Evolutionary conservation across 495 filamentous ascomycete species (phyloP), one percentile per base, ranked within the genome.

Genomic region (Niebla homalea): DNA sequence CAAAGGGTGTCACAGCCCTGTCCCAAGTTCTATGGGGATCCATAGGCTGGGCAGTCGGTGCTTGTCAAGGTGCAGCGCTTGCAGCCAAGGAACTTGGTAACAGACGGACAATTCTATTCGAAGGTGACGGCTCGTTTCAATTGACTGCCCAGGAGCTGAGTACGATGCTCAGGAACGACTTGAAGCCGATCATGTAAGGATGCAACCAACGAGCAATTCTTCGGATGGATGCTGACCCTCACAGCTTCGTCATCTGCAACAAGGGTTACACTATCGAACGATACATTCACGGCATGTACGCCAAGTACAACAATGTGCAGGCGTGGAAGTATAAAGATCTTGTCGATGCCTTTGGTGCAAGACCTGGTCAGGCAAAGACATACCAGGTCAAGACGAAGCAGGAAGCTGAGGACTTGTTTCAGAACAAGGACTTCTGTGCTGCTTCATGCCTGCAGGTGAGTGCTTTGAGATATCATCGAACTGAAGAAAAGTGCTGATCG

Each of bases 1-100:
- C 87, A 1, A 62, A 74, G 21, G 70, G 75, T 22, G 85, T 90
- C 1, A 85, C 76, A 4, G 83, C 83, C 16, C 74, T 94, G 54
- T 87, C 77, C 41, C 88, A 94, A 63, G 83, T 90, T 1, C 76
- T 95, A 10, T 94, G 87, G 86, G 87, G 89, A 36, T 86, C 80
- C 51, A 94, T 94, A 57, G 88, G 83, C 0, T 90, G 85, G 64
- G 80, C 85, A 0, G 79, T 89, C 23, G 85, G 85, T 18, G 81
- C 85, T 10, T 79, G 81, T 43, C 84, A 87, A 60, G 86, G 86
- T 26, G 84, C 84, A 5, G 81, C 79, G 1, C 64, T 89, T 41
- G 86, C 83, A 5, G 75, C 76, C 0, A 79, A 80, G 50, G 86
- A 90, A 55, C 63, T 62, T n/a, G 46, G 60, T 16, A 63, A 75